Evolutionary conservation across 495 filamentous ascomycete genomes (phyloP), one percentile per base, ranked within the genome.

Genomic region (Xylaria longipes): DNA sequence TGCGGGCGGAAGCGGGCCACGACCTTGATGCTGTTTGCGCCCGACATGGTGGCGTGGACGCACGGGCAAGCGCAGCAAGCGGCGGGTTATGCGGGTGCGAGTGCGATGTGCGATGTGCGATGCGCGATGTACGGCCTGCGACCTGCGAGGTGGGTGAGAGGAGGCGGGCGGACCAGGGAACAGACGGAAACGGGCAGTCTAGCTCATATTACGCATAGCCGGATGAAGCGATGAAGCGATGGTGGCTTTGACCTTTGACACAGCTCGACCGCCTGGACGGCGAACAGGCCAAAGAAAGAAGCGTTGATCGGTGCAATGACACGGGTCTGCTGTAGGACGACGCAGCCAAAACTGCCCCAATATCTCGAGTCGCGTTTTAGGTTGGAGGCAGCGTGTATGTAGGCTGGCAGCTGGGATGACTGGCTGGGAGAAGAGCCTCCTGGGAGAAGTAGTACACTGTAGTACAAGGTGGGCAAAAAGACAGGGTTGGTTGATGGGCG

Each of bases 1-100:
- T 97, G 95, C 72, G 96, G 96, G 73, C 96, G 91, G 83, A 99
- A 99, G 75, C 96, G 93, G 83, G 95, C 96, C 81, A 99, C 94
- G 78, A 99, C 96, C 84, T 87, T 88, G 85, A 88, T 89, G 73
- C 84, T 89, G 79, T 88, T 89, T 78, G 82, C 82, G 78, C 81
- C 80, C 58, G 84, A 83, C 84, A 86, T 87, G 75, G 70, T 80
- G 82, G 74, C 73, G 79, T 67, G 75, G 72, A 69, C 65, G 80
- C 76, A 68, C 78, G 81, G 80, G 72, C 80, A 76, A 72, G 74
- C 75, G 75, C 77, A 77, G 75, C 76, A 76, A 69, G 52, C 74
- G 73, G 71, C 50, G 45, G 68, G 46, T 37, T 45, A 27, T 37
- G 57, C 27, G 50, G 12, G 35, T 1, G 65, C 11, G n/a, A 41